Percentiles rank a stretch among this genome's conserved stretches.
Conservation (phyloP, 257 asterid species). For the Salvia splendens region DNA sequence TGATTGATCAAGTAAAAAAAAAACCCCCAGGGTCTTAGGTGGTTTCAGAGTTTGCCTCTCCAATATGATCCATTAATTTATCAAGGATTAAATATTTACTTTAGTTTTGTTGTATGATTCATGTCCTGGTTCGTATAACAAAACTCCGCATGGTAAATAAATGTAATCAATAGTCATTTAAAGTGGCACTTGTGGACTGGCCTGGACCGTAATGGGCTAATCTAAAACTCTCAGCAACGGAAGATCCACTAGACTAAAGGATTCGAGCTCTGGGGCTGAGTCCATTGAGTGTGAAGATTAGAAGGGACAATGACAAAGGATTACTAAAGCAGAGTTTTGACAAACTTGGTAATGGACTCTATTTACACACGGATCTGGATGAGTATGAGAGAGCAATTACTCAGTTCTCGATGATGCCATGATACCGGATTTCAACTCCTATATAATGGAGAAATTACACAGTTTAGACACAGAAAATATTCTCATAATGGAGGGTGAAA, state of each 20-base stretch:
- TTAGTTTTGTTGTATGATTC: neutral
- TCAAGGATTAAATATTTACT: neutral
- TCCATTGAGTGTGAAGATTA: constrained; percentile 66
- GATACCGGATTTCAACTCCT: constrained; percentile 65
- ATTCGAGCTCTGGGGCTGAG: constrained; percentile 52
- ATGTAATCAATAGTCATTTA: neutral
- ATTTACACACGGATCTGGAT: constrained; percentile 71
- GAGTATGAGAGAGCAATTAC: constrained; percentile 52
- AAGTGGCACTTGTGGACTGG: neutral
- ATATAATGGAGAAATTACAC: constrained; percentile 36
- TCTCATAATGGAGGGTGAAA: constrained; percentile 51
- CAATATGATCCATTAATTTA: neutral
- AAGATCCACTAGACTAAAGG: constrained; percentile 61
- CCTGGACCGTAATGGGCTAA: neutral
- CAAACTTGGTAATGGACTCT: constrained; percentile 90
- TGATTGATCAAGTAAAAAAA: too few relatives aligned
- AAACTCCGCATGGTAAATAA: neutral
- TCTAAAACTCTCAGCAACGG: constrained; percentile 40
- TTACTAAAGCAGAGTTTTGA: constrained; percentile 67
- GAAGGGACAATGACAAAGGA: constrained; percentile 69
- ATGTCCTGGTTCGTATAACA: neutral
- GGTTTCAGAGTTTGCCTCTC: too few relatives aligned
- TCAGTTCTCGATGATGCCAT: constrained; percentile 63
- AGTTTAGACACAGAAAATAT: constrained; percentile 38
- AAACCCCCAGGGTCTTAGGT: neutral